Base-by-base conservation (phyloP, 108 stramenopile genomes). In the Nitzschia sp. region DNA sequence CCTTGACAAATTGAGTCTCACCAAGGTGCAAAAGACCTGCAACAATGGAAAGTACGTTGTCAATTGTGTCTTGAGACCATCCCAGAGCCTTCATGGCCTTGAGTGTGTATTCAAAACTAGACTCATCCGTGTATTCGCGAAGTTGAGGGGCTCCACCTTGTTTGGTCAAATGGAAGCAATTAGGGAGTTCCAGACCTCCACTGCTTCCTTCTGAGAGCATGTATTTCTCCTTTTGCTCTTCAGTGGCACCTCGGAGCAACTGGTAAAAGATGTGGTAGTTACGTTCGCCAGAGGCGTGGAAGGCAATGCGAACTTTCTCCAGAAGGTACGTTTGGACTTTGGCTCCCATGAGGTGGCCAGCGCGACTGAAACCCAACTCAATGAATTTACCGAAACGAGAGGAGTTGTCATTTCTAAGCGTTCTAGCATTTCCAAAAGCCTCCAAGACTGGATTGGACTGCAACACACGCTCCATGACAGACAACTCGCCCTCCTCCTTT, bases 371-470 rank as follows among this genome's bases (percentile, higher is more conserved):
- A 39, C 95, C 94, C 38, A 99, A 80, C 75, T 98, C 90, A 76
- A 98, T 98, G 81, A 96, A 96, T 90, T 99, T 99, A 37, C 99
- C 99, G 75, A 98, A 99, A 25, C 99, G 96, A 8, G 96, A 97
- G 10, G 95, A 97, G 90, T 99, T 99, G 84, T 99, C 97, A 83
- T 99, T 99, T 52, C 98, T 79, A 19, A 98, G 80, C 9, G 99
- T 99, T 63, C 95, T 90, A 75, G 99, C 99, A 74, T 99, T 99
- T n/a, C 99, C 99, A 78, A 99, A 98, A 21, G 98, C 96, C 80
- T 99, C 99, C 59, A 99, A 69, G 39, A 99, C 91, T 38, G 99
- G 99, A 76, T 99, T 99, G 12, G 93, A 86, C 74, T 97, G 95
- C 55, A 99, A 77, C 0, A 95, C 95, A 41, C 95, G 91, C 63